These are phyloP conservation scores for Saccharomycopsis selenospora DNA, from an alignment of 805 yeast genomes.

Conservation along the genomic window DNA sequence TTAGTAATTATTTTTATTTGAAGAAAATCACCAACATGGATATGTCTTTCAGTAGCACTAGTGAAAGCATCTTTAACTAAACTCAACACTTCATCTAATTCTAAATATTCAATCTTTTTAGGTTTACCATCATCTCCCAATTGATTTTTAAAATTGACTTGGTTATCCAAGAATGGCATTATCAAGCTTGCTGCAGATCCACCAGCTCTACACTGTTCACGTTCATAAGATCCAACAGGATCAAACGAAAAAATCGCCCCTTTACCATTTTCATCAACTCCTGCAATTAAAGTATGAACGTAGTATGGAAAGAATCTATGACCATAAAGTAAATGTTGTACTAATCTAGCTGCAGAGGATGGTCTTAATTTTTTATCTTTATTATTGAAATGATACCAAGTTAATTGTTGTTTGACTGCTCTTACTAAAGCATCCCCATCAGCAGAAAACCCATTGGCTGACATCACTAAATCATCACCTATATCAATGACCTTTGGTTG, in stretches of 20 bases:
- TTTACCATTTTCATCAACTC: conserved; percentile 76
- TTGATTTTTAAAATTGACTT: conserved; percentile 93
- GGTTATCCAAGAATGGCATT: conserved; percentile 97
- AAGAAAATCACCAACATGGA: conserved; percentile 95
- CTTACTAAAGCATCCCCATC: conserved; percentile 84
- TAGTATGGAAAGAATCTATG: conserved; percentile 96
- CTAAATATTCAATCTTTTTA: conserved; percentile 55
- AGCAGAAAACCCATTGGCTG: conserved; percentile 96
- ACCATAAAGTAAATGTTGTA: conserved; percentile 84
- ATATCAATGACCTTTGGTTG: conserved; percentile 84
- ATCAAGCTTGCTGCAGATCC: conserved; percentile 95
- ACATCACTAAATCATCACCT: conserved; percentile 80
- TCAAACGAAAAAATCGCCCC: conserved; percentile 96
- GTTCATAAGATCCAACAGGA: conserved; percentile 96
- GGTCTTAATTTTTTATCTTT: conserved; percentile 59
- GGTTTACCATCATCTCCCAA: conserved; percentile 70
- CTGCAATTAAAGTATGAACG: conserved; percentile 91
- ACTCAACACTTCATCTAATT: conserved; percentile 77
- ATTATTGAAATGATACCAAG: conserved; percentile 93
- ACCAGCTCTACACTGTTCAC: conserved; percentile 96
- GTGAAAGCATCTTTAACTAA: conserved; percentile 90
- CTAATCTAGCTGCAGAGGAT: conserved; percentile 77
- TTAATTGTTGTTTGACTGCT: conserved; percentile 53
- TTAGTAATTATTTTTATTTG: conserved; percentile 88
- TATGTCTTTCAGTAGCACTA: conserved; percentile 97